These are phyloP conservation scores for Diplodia mutila DNA, from an alignment of 2,329 filamentous ascomycete genomes.

Conservation along the genomic window DNA sequence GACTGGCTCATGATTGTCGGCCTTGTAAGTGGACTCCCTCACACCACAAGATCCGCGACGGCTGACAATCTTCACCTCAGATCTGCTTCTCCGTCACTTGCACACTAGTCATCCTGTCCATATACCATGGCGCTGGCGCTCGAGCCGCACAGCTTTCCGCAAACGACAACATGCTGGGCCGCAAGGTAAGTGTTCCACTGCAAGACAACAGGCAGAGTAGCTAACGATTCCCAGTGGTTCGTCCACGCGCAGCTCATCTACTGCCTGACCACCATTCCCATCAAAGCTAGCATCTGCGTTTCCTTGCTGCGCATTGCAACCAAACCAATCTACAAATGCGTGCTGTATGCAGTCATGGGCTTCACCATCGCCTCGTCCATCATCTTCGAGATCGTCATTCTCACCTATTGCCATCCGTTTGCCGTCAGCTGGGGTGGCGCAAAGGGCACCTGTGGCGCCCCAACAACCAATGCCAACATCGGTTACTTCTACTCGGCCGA, in stretches of 20 bases:
- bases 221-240: not conserved
- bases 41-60: not conserved
- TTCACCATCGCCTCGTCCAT: not conserved
- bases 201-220: rapidly evolving
- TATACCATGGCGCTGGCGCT: not conserved
- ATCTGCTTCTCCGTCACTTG: not conserved
- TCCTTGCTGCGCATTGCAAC: constrained; percentile 7
- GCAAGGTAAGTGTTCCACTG: not conserved
- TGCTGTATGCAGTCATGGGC: not conserved
- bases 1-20: constrained; percentile 1
- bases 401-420: constrained; percentile 22
- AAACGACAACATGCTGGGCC: not conserved
- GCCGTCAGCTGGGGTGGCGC: constrained; percentile 23
- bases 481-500: constrained; percentile 42
- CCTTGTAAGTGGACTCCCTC: not conserved
- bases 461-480: constrained; percentile 33
- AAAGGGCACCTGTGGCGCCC: not conserved
- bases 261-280: not conserved
- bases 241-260: constrained; percentile 1
- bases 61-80: not conserved
- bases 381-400: not conserved
- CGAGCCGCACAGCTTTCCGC: not conserved
- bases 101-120: not conserved
- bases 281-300: constrained; percentile 18
- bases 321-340: not conserved